Conservation (phyloP, 495 filamentous ascomycete species). For the Trichoderma gamsii region DNA sequence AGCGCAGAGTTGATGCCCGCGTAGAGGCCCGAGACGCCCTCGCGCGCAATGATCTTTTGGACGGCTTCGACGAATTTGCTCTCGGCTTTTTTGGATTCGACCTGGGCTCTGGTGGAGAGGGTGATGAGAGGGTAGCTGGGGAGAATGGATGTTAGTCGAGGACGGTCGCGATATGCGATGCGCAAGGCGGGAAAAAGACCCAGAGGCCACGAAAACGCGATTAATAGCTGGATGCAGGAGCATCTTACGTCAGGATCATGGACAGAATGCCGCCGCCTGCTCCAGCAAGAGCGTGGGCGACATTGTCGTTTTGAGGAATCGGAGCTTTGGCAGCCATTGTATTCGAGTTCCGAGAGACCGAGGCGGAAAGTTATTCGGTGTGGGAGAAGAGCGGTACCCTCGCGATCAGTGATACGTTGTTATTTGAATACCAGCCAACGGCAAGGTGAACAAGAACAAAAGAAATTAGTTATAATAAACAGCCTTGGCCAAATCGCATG, state of each 20-base stretch:
- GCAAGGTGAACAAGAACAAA: not conserved
- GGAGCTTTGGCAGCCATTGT: slow-evolving; percentile 39
- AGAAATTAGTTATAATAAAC: not conserved
- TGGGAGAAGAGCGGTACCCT: not conserved
- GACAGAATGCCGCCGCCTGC: slow-evolving; percentile 89
- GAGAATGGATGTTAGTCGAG: slow-evolving; percentile 9
- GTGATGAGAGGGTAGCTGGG: slow-evolving; percentile 90
- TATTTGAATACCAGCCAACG: not conserved
- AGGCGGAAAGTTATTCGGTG: not conserved
- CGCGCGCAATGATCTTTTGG: slow-evolving; percentile 80
- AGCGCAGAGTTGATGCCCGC: slow-evolving; percentile 83
- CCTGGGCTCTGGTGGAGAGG: slow-evolving; percentile 93
- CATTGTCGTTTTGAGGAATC: slow-evolving; percentile 75
- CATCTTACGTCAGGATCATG: slow-evolving; percentile 80
- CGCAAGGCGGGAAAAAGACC: not conserved
- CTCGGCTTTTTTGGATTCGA: slow-evolving; percentile 89
- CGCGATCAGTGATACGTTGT: not conserved
- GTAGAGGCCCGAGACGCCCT: slow-evolving; percentile 83
- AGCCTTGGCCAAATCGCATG: not conserved
- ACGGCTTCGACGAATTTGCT: slow-evolving; percentile 74
- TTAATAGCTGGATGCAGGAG: slow-evolving; percentile 13
- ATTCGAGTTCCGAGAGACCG: not conserved
- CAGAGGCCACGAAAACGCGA: not conserved
- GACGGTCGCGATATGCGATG: not conserved
- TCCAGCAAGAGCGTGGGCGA: slow-evolving; percentile 81